Conservation (phyloP, 495 filamentous ascomycete genomes). For the Penicillium goetzii region DNA sequence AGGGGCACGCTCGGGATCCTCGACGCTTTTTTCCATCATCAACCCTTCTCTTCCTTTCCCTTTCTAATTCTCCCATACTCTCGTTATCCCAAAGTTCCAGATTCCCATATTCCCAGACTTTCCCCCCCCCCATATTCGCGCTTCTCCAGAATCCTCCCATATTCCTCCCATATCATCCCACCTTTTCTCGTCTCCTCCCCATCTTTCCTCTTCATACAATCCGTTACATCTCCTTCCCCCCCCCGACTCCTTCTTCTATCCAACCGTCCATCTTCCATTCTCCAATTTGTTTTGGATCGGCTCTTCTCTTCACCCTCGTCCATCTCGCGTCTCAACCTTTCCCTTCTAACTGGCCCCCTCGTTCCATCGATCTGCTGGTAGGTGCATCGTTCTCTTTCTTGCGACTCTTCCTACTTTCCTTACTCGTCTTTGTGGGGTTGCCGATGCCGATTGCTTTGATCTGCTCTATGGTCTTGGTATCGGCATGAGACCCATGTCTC, state of each 20-base stretch:
- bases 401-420: slow-evolving; percentile 4
- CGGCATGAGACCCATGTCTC: slow-evolving; percentile 2
- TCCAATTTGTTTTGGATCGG: slow-evolving; percentile 19
- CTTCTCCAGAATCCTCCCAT: slow-evolving; percentile 6
- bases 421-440: background rate
- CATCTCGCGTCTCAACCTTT: slow-evolving; percentile 11
- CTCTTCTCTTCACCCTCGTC: slow-evolving; percentile 8
- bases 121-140: slow-evolving; percentile 20
- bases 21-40: slow-evolving; percentile 38
- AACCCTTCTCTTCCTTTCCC: slow-evolving; percentile 27
- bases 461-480: slow-evolving; percentile 2
- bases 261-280: background rate
- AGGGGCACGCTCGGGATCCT: slow-evolving; percentile 50
- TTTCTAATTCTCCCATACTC: slow-evolving; percentile 6
- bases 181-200: background rate
- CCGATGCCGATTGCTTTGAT: background rate
- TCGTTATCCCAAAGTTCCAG: background rate
- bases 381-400: slow-evolving; percentile 8
- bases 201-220: slow-evolving; percentile 16
- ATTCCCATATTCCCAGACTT: slow-evolving; percentile 19
- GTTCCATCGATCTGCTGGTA: slow-evolving; percentile 2
- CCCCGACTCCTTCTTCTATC: slow-evolving; percentile 13
- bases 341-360: slow-evolving; percentile 9
- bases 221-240: slow-evolving; percentile 23
- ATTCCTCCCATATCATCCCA: background rate